Evolutionary conservation across 306 rosid species (phyloP).

Genomic region (Lagenaria siceraria): DNA sequence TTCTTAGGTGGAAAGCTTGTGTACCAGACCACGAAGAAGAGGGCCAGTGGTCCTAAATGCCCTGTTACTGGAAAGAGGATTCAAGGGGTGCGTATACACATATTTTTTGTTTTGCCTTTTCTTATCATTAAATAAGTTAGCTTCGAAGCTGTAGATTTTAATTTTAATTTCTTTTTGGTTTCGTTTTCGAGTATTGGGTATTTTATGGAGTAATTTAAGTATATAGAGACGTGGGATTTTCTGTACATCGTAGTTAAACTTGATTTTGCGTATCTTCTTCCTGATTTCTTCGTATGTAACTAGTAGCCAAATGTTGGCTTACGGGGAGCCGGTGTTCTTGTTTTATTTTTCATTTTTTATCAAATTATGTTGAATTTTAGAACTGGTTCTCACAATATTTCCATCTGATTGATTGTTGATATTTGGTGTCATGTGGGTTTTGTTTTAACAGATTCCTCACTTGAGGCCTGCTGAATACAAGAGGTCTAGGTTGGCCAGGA

Average conservation of each 20-base stretch:
- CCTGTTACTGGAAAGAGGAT: constrained; percentile 93
- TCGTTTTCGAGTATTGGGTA: neutral
- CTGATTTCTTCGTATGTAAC: neutral
- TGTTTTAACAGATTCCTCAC: constrained; percentile 36
- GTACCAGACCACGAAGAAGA: constrained; percentile 77
- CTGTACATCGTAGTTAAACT: neutral
- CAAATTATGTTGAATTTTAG: neutral
- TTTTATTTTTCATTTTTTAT: neutral
- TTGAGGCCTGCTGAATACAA: constrained; percentile 82
- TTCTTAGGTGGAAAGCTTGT: constrained; percentile 67
- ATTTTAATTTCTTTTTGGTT: neutral
- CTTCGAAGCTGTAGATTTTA: neutral
- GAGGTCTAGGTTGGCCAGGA: constrained; percentile 67
- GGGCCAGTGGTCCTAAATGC: constrained; percentile 89
- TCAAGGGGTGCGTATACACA: constrained; percentile 83
- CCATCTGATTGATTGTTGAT: neutral
- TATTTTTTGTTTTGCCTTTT: no score
- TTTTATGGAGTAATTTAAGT: neutral
- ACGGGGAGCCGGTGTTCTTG: neutral
- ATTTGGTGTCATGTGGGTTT: neutral
- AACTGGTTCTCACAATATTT: neutral
- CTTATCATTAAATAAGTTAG: neutral
- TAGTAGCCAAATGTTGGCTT: neutral
- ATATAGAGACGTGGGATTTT: no score
- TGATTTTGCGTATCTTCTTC: neutral